Conservation (phyloP, 2,329 filamentous ascomycete genomes). For the Botrytis cinerea region DNA sequence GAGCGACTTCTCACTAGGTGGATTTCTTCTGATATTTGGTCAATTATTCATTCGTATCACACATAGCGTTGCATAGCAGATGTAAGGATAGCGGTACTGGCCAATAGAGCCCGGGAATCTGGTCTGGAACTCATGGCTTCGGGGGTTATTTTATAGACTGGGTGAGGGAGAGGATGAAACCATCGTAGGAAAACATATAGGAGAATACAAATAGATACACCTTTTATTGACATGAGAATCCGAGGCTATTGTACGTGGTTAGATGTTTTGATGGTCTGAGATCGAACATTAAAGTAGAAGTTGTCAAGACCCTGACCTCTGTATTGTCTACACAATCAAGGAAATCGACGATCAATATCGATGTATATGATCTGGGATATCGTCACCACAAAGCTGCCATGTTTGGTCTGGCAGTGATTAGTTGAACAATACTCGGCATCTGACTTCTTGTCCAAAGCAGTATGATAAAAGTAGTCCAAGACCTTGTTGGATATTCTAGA, state of each 20-base stretch:
- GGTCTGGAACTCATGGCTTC: neutral
- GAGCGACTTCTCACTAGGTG: neutral
- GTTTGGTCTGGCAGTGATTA: neutral
- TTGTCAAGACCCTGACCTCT: neutral
- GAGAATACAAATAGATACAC: neutral
- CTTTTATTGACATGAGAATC: neutral
- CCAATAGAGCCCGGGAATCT: neutral
- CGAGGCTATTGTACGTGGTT: neutral
- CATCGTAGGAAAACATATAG: neutral
- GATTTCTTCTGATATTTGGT: constrained; percentile 1
- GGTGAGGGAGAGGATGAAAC: neutral
- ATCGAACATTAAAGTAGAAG: neutral
- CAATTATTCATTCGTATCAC: neutral
- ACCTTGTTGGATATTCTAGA: neutral
- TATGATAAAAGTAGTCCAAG: neutral
- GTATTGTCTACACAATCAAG: neutral
- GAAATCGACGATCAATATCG: neutral
- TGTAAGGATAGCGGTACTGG: constrained; percentile 10
- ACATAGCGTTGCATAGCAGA: constrained; percentile 18
- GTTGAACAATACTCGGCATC: neutral
- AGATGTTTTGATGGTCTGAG: too few species aligned
- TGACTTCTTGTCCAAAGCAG: neutral
- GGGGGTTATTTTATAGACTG: constrained; percentile 3
- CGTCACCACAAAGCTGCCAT: neutral
- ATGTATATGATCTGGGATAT: neutral